phyloP scores from a whole-genome alignment of 768 basidiomycete genomes.

The Chalciporus sphaerocephalus region DNA sequence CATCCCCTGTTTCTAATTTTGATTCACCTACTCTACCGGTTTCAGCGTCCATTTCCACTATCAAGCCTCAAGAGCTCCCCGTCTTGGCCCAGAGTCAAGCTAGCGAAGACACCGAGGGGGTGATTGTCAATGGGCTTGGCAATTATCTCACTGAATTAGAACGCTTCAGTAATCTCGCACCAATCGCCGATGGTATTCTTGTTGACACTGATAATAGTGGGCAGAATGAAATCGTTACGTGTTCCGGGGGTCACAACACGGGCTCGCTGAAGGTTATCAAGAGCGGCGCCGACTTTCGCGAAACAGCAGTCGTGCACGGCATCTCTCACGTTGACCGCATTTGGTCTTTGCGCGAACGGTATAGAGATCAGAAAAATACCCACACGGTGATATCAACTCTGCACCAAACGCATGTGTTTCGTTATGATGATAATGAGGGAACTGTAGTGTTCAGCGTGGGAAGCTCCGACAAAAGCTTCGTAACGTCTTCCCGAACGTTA shows the following conservation, averaged over 20 bases:
- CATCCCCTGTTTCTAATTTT: conserved; percentile 38
- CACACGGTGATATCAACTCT: conserved; percentile 61
- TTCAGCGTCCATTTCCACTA: conserved; percentile 43
- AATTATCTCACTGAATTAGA: conserved; percentile 59
- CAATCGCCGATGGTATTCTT: conserved; percentile 75
- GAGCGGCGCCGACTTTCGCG: conserved; percentile 77
- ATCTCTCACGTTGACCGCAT: conserved; percentile 53
- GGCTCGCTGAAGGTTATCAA: conserved; percentile 76
- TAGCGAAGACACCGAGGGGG: conserved; percentile 35
- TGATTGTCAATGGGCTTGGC: conserved; percentile 49
- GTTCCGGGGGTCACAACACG: conserved; percentile 74
- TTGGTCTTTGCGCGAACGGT: conserved; percentile 54
- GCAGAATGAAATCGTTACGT: conserved; percentile 81
- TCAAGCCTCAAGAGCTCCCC: conserved; percentile 34
- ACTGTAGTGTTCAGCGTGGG: conserved; percentile 19
- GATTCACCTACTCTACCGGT: conserved; percentile 48
- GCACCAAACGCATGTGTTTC: conserved; percentile 50
- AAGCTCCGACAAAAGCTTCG: conserved; percentile 48
- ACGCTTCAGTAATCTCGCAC: conserved; percentile 72
- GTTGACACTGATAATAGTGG: conserved; percentile 69
- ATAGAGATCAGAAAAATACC: conserved; percentile 46
- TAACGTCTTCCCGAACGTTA: conserved; percentile 51
- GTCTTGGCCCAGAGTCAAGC: conserved; percentile 37
- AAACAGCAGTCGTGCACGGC: conserved; percentile 55
- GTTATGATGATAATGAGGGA: conserved; percentile 35